Evolutionary conservation across 1,284 basidiomycete species (phyloP), one percentile per base, ranked within the genome.

Genomic region (Ceratobasidium sp.): DNA sequence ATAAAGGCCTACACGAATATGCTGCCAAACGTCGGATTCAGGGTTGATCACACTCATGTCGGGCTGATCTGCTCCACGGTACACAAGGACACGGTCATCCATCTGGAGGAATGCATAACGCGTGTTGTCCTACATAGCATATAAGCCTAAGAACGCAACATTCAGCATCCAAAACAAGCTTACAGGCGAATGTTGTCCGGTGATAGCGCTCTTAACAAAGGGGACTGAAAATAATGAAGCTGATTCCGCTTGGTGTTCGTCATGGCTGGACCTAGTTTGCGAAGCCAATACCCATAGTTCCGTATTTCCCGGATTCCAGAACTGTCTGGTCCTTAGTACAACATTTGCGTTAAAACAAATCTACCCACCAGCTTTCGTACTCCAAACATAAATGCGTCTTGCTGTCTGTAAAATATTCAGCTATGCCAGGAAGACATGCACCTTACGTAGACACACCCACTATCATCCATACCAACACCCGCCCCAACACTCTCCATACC

Each of bases 31-130:
- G 81, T 99, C 97, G 2, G 95, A 95, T 82, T 98, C 97, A n/a
- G 97, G 97, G 82, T 98, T 98, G 83, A 99, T 98, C 64, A 99
- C 92, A 81, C 95, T 97, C 91, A 98, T 94, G 82, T 99, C 97
- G 8, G 96, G 96, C 84, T 98, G 96, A 83, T 99, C 97, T 26
- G 95, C 94, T 2, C 98, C 97, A 77, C 98, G 90, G 82, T 99
- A 99, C n/a, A 99, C 91, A 3, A 98, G 88, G 0, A 96, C 92
- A 51, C 95, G 90, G 82, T 99, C 96, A 81, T 99, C 96, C 89
- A 97, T 91, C 84, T 98, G 96, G 47, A 98, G 86, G 83, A 99
- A 98, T 0, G 95, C 97, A 82, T 98, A 97, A 79, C 95, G 90
- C 2, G 95, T 95, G 81, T 97, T 97, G 81, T 97, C 96, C 93